A percentile compares a stretch with the other conserved stretches of the same genome.
phyloP scores from a whole-genome alignment of 352 stramenopile genomes.

The Globisporangium parvum region DNA sequence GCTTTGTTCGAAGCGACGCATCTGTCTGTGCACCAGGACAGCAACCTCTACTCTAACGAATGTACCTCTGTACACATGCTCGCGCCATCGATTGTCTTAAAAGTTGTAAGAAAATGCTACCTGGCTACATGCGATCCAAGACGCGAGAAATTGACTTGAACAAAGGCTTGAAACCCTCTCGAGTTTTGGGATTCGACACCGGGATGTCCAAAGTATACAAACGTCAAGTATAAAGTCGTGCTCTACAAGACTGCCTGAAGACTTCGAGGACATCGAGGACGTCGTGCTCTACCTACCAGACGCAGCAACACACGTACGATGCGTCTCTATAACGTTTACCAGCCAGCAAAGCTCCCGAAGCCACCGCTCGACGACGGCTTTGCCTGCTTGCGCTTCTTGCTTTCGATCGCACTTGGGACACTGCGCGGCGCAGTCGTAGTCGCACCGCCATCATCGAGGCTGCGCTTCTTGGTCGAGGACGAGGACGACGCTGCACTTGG shows the following conservation, averaged over 20 bases:
- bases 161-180: too few species aligned
- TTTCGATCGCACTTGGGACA: slow-evolving; percentile 51
- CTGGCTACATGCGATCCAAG: too few species aligned
- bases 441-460: slow-evolving; percentile 8
- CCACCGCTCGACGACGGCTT: slow-evolving; percentile 19
- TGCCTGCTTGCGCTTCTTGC: slow-evolving; percentile 67
- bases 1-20: too few species aligned
- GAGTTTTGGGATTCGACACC: too few species aligned
- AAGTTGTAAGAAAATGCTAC: too few species aligned
- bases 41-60: too few species aligned
- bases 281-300: background rate
- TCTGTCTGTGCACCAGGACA: too few species aligned
- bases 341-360: slow-evolving; percentile 79
- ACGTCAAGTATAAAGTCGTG: too few species aligned
- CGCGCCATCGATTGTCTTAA: too few species aligned
- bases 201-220: too few species aligned
- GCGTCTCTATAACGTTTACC: slow-evolving; percentile 24
- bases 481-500: slow-evolving; percentile 1
- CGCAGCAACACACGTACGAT: background rate
- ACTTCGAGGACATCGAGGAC: background rate
- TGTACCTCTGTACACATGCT: too few species aligned
- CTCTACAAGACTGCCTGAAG: background rate
- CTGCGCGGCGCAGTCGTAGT: background rate
- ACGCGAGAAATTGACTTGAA: too few species aligned
- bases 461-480: slow-evolving; percentile 19